A percentile compares a stretch with the other conserved stretches of the same genome.
These are phyloP conservation scores for Aspergillus tamarii DNA, from an alignment of 2,329 filamentous ascomycete genomes.

Conservation along the genomic window DNA sequence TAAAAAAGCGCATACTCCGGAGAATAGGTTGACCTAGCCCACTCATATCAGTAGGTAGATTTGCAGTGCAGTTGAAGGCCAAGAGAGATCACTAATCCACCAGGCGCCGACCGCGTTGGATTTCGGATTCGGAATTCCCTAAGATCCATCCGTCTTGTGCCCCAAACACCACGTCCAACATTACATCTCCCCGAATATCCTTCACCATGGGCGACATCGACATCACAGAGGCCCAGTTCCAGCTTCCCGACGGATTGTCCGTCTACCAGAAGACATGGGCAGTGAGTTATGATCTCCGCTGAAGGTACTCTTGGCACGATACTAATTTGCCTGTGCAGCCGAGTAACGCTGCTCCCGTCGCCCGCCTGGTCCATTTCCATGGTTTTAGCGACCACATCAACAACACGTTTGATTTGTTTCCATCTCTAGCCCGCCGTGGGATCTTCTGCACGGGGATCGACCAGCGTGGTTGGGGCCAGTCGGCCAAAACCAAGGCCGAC, in stretches of 20 bases:
- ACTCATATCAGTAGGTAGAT: neutral
- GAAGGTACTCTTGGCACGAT: neutral
- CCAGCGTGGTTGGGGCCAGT: conserved; percentile 15
- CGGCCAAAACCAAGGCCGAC: conserved; percentile 9
- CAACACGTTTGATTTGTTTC: conserved; percentile 11
- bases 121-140: neutral
- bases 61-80: neutral
- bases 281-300: conserved; percentile 4
- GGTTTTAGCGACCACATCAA: conserved; percentile 18
- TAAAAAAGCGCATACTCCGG: too few species aligned
- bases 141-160: neutral
- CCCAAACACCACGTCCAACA: neutral
- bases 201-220: conserved; percentile 10
- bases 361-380: conserved; percentile 15
- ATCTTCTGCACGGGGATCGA: conserved; percentile 13
- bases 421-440: conserved; percentile 5
- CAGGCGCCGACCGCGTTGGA: neutral
- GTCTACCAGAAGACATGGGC: conserved; percentile 19
- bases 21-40: neutral
- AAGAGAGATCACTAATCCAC: neutral
- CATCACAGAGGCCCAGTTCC: conserved; percentile 12
- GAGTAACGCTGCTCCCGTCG: conserved; percentile 2
- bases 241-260: conserved; percentile 7
- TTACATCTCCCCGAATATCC: neutral
- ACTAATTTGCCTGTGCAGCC: neutral